Evolutionary conservation across 805 yeast genomes (phyloP), one percentile per base, ranked within the genome.

Genomic region (Metschnikowia sp.): DNA sequence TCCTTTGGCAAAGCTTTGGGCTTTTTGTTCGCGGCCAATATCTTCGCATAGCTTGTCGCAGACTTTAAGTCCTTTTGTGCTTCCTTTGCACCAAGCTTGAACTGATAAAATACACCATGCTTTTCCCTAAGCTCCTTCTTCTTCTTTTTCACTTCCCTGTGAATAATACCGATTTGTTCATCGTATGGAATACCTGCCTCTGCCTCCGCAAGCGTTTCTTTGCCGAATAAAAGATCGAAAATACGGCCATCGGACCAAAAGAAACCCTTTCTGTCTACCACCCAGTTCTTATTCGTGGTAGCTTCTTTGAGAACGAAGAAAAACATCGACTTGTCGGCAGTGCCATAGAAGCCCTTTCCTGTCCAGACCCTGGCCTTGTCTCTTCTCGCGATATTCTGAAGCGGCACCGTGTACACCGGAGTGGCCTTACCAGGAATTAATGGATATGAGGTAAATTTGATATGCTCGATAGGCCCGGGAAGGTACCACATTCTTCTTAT

Each of bases 171-270:
- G 56, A 78, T 63, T 63, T 79, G 76, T 57, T 77, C 83, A 60
- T 84, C 84, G 60, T 82, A 75, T 12, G 82, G 77, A 48, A 82
- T 65, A 10, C 88, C 89, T 41, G 77, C 79, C 62, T 87, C 92
- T 3, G 94, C 91, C 49, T 79, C 84, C 13, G 82, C 84, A n/a
- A 87, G 62, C 1, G 86, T 66, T 60, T 87, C 94, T 59, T 86
- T 84, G 19, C 95, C 94, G 56, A 88, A 85, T n/a, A 88, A 58
- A 44, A 81, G 77, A 63, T 88, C 96, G 65, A 84, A 85, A 2
- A 88, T 85, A 49, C 96, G 74, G 12, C 96, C 96, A 64, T 88
- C 96, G 32, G 94, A 91, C 96, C 96, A 88, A 69, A 86, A 88
- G 74, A 89, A 88, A 10, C 96, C 96, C 57, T 82, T 83, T 54